Evolutionary conservation across 2,329 filamentous ascomycete genomes (phyloP), one percentile per base, ranked within the genome.

Genomic region (Trichoderma aggressivum): DNA sequence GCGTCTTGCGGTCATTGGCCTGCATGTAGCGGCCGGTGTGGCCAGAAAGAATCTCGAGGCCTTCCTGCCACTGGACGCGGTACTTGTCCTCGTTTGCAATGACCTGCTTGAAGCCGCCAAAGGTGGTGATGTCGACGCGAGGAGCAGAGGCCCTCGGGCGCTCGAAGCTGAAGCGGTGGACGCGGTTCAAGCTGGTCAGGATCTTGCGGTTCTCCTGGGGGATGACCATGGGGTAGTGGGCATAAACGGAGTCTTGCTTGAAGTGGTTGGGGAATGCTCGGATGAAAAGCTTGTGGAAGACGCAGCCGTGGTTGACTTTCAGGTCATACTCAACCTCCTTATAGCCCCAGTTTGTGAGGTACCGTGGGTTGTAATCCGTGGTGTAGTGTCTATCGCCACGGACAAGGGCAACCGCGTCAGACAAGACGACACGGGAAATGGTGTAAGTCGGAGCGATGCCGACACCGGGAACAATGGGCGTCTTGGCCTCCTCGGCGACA

Each of bases 311-410:
- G 80, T 96, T 92, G 74, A 95, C 81, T 71, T 87, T 88, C 26
- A 90, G 81, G 75, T 97, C 92, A 70, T 91, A 93, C 24, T 92
- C 86, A 4, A 88, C 91, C 78, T 94, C 91, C 69, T 89, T 88
- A 82, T 88, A 95, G 24, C 93, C 93, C 93, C 93, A 97, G 81
- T 93, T 94, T 1, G 93, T 97, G 60, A 97, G 81, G 75, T 90
- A 89, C 10, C 89, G 87, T 0, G 93, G 88, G 74, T 90, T 89
- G 79, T 92, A 94, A 79, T 95, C 92, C n/a, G 81, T 85, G 0
- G 92, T 94, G 82, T 94, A 94, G 82, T 93, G 91, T 24, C 93
- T 84, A 77, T 96, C 93, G 39, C 92, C 91, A 28, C 92, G 88
- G 7, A 94, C 92, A 6, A 95, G 86, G n/a, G 90, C 87, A 0